A percentile compares a stretch with the other conserved stretches of the same genome.
Evolutionary conservation across 805 yeast genomes (phyloP).

Genomic region (Suhomyces faveliae): DNA sequence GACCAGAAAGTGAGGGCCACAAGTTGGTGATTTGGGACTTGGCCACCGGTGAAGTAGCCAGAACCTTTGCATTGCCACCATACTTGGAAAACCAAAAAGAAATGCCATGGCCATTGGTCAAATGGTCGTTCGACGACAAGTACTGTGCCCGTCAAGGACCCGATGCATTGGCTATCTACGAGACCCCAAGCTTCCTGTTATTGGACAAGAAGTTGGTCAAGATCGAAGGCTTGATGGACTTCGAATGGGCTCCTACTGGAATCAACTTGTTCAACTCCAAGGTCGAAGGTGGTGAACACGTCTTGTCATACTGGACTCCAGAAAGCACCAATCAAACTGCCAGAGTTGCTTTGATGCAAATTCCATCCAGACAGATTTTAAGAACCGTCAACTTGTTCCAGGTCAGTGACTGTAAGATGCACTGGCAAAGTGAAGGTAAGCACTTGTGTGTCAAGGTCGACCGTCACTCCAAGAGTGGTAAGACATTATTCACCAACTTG

Average conservation of each 20-base stretch:
- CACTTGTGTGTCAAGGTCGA: slow-evolving; percentile 91
- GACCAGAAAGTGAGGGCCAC: slow-evolving; percentile 87
- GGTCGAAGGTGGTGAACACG: slow-evolving; percentile 55
- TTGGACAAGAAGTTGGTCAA: slow-evolving; percentile 83
- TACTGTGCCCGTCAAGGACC: slow-evolving; percentile 96
- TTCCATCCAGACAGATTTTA: slow-evolving; percentile 76
- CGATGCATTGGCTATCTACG: slow-evolving; percentile 88
- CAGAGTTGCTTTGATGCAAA: slow-evolving; percentile 84
- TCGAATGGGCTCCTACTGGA: slow-evolving; percentile 92
- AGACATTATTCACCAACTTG: slow-evolving; percentile 85
- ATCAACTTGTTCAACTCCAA: slow-evolving; percentile 61
- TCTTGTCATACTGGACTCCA: slow-evolving; percentile 95
- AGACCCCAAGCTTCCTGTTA: slow-evolving; percentile 71
- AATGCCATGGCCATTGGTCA: slow-evolving; percentile 93
- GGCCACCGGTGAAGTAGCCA: slow-evolving; percentile 73
- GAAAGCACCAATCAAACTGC: slow-evolving; percentile 91
- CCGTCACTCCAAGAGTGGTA: slow-evolving; percentile 93
- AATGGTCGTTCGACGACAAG: slow-evolving; percentile 91
- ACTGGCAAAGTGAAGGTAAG: slow-evolving; percentile 90
- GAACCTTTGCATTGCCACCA: slow-evolving; percentile 89
- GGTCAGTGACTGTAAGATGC: slow-evolving; percentile 84
- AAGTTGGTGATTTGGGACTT: slow-evolving; percentile 92
- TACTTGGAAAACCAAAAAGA: slow-evolving; percentile 62
- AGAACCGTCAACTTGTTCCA: slow-evolving; percentile 94
- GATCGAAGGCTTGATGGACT: slow-evolving; percentile 82